Conservation (phyloP, 2,329 filamentous ascomycete genomes). For the Paraconiothyrium sp. region DNA sequence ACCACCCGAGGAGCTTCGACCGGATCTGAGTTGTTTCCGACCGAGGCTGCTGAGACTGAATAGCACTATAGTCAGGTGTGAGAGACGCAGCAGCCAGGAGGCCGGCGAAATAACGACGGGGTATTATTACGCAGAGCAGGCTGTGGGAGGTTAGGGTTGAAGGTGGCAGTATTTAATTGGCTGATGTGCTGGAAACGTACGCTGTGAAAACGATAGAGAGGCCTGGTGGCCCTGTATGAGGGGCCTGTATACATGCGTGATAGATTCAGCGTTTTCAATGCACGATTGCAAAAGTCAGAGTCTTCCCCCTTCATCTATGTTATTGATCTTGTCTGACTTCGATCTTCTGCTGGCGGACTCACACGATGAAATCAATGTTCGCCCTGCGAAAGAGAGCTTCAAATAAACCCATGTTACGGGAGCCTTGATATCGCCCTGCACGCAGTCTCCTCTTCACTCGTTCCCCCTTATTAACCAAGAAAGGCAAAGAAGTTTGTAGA, state of each 20-base stretch:
- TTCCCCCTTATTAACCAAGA: not conserved
- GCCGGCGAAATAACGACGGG: not conserved
- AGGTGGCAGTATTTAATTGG: not conserved
- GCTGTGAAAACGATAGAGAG: not conserved
- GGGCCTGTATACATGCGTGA: not conserved
- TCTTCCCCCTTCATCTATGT: not conserved
- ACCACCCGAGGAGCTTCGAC: slow-evolving; percentile 17
- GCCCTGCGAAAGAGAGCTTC: not conserved
- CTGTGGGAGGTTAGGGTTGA: not conserved
- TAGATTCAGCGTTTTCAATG: not conserved
- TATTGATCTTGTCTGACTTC: not conserved
- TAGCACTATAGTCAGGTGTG: not conserved
- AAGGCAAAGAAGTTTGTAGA: not conserved
- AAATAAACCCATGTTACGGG: not conserved
- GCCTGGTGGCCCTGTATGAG: not conserved
- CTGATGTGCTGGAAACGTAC: not conserved
- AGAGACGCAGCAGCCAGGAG: not conserved
- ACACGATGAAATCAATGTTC: not conserved
- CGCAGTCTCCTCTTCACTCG: not conserved
- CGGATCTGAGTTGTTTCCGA: slow-evolving; percentile 14
- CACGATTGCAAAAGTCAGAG: not conserved
- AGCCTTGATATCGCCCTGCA: not conserved
- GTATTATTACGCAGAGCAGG: not conserved
- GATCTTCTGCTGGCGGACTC: not conserved
- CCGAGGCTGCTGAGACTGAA: not conserved